Evolutionary conservation across 441 rosid genomes (phyloP).

Genomic region (Populus hybrid): DNA sequence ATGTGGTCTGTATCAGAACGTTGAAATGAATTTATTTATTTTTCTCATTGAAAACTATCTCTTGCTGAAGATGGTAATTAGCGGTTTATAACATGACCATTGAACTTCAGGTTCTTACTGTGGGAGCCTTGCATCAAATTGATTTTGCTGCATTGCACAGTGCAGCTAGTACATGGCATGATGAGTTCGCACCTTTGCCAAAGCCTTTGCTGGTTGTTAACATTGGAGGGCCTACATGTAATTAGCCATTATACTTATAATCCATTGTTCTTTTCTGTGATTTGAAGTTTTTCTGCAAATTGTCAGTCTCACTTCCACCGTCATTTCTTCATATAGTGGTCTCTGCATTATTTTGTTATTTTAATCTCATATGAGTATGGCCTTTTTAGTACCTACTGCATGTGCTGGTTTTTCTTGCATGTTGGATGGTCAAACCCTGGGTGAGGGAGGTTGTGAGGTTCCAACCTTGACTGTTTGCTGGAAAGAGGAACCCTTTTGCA

Average conservation of each 20-base stretch:
- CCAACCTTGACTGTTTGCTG: background rate
- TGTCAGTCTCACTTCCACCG: background rate
- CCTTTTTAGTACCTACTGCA: background rate
- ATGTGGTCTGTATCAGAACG: slow-evolving; percentile 56
- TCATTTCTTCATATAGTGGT: background rate
- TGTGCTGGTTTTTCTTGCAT: background rate
- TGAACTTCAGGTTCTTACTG: slow-evolving; percentile 63
- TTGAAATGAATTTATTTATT: slow-evolving; percentile 10
- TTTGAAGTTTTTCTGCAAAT: background rate
- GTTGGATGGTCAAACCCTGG: background rate
- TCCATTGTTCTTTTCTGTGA: background rate
- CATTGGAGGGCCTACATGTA: slow-evolving; percentile 88
- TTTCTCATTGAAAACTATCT: slow-evolving; percentile 15
- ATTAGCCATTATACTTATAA: slow-evolving; percentile 21
- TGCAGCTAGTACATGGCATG: slow-evolving; percentile 84
- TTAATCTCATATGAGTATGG: background rate
- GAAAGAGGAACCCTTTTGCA: background rate
- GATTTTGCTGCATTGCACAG: slow-evolving; percentile 71
- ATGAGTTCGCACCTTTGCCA: slow-evolving; percentile 73
- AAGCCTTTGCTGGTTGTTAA: slow-evolving; percentile 90
- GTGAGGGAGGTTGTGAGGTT: background rate
- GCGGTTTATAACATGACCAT: slow-evolving; percentile 3
- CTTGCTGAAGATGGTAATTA: slow-evolving; percentile 4
- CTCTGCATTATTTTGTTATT: background rate
- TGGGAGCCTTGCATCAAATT: slow-evolving; percentile 83